These are phyloP conservation scores for Blastocladiella britannica DNA, from an alignment of 192 early-diverging fungal species.

Conservation along the genomic window DNA sequence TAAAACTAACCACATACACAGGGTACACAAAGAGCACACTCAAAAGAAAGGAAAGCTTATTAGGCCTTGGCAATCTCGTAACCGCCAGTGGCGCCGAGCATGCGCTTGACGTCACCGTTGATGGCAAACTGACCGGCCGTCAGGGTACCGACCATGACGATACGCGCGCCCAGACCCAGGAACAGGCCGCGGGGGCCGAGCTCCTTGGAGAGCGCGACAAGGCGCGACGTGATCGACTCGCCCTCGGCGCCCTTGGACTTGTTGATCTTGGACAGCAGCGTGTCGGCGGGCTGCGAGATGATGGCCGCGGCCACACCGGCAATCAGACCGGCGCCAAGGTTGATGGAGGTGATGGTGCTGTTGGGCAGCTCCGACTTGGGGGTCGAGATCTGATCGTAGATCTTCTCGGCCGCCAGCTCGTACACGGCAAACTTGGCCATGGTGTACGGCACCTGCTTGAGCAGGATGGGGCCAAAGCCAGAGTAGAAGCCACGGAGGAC, in stretches of 20 bases:
- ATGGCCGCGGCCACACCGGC: constrained; percentile 45
- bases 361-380: constrained; percentile 21
- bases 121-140: constrained; percentile 48
- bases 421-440: constrained; percentile 60
- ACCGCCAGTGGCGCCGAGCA: constrained; percentile 33
- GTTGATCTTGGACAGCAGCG: constrained; percentile 50
- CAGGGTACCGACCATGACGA: constrained; percentile 43
- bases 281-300: constrained; percentile 47
- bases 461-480: constrained; percentile 53
- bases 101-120: constrained; percentile 37
- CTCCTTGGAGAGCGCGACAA: constrained; percentile 24
- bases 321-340: constrained; percentile 35
- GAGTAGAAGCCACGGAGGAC: constrained; percentile 46
- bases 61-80: constrained; percentile 25
- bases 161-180: constrained; percentile 39
- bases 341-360: constrained; percentile 22
- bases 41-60: too few species aligned
- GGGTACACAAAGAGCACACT: too few species aligned
- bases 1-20: too few species aligned
- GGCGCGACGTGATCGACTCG: constrained; percentile 29
- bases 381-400: constrained; percentile 19
- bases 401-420: constrained; percentile 24
- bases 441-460: constrained; percentile 62
- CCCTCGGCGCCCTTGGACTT: constrained; percentile 39
- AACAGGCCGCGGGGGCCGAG: constrained; percentile 34